Evolutionary conservation across 805 yeast genomes (phyloP), one percentile per base, ranked within the genome.

Genomic region (Grigorovia yakushimaensis): DNA sequence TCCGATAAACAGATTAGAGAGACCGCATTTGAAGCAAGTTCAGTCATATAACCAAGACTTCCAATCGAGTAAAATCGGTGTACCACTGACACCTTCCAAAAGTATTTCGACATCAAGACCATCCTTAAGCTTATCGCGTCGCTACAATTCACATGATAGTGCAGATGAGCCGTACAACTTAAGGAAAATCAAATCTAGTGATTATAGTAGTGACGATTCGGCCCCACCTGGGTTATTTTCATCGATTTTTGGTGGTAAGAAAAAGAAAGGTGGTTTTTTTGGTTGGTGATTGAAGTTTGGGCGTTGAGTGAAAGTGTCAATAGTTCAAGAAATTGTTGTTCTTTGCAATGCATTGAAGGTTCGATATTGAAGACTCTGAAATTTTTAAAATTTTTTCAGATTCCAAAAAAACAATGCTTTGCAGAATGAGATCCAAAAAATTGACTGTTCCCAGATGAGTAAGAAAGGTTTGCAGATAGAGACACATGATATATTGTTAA

Each of bases 401-500:
- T 27, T 27, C 13, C 33, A 27, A n/a, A n/a, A n/a, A n/a, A n/a
- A n/a, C n/a, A n/a, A n/a, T n/a, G n/a, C n/a, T n/a, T n/a, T n/a
- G n/a, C n/a, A n/a, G n/a, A n/a, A n/a, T n/a, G n/a, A n/a, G n/a
- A n/a, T n/a, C n/a, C n/a, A n/a, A n/a, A n/a, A n/a, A n/a, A n/a
- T n/a, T n/a, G n/a, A n/a, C n/a, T n/a, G n/a, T n/a, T n/a, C n/a
- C n/a, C n/a, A 27, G 48, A 30, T 17, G 41, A 21, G 5, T 8
- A 43, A 17, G 42, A 38, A 17, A 33, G 37, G 37, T 33, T 33
- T 33, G 17, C 37, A 33, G 18, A 33, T 33, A 15, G 37, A 33
- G n/a, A 33, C 37, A 2, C 37, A 33, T 33, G 37, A 33, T 15
- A 15, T 58, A 1, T 45, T 65, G 18, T 41, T 51, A 19, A 56